Evolutionary conservation across 73 alveolate genomes (phyloP).

Genomic region (Paramecium tetraurelia): DNA sequence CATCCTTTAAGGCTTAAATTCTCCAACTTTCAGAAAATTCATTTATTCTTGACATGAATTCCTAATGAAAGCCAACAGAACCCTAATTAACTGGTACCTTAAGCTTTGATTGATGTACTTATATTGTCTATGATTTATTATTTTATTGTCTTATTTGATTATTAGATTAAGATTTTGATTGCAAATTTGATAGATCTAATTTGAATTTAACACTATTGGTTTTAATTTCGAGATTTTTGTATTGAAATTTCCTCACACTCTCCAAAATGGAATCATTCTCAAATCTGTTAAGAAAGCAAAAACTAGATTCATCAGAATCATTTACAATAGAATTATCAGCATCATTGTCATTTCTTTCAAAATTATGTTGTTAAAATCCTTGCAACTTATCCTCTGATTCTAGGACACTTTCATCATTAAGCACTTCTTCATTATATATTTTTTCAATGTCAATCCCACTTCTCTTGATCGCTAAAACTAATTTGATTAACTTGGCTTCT

Average conservation of each 20-base stretch:
- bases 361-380: not conserved
- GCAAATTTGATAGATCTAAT: slow-evolving; percentile 1
- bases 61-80: not conserved
- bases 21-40: slow-evolving; percentile 27
- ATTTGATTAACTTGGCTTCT: not conserved
- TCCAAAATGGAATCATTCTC: not conserved
- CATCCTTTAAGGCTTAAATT: not conserved
- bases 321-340: slow-evolving; percentile 39
- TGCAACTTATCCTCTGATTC: not conserved
- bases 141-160: not conserved
- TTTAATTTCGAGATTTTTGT: not conserved
- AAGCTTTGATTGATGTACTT: not conserved
- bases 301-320: slow-evolving; percentile 45
- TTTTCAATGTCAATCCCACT: slow-evolving; percentile 34
- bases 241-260: not conserved
- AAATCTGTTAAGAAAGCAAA: not conserved
- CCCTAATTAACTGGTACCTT: not conserved
- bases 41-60: not conserved
- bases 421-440: slow-evolving; percentile 38
- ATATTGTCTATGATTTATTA: not conserved
- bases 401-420: not conserved
- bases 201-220: not conserved
- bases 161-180: not conserved
- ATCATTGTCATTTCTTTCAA: not conserved
- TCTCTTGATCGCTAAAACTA: not conserved